A percentile compares a stretch with the other conserved stretches of the same genome.
Conservation (phyloP, 1,284 basidiomycete species). For the Cerioporus squamosus region DNA sequence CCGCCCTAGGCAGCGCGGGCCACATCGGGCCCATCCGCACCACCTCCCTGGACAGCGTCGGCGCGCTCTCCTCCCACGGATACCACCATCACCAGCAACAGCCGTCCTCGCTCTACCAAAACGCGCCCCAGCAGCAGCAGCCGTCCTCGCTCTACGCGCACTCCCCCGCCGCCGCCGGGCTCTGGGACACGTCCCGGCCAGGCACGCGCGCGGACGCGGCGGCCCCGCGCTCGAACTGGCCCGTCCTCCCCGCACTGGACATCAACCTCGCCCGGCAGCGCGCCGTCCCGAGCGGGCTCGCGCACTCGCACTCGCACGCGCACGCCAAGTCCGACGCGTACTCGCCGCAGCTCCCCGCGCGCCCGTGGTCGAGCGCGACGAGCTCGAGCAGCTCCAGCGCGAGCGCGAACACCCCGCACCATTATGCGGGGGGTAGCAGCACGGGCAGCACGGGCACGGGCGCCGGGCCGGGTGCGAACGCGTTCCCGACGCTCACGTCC, state of each 20-base stretch:
- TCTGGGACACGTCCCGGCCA: conserved; percentile 27
- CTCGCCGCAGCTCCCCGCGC: conserved; percentile 29
- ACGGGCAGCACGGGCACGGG: neutral
- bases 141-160: neutral
- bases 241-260: conserved; percentile 36
- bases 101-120: conserved; percentile 16
- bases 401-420: conserved; percentile 19
- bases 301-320: neutral
- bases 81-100: neutral
- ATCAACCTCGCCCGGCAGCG: conserved; percentile 30
- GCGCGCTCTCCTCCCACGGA: conserved; percentile 12
- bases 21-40: conserved; percentile 24
- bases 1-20: conserved; percentile 10
- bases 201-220: conserved; percentile 14
- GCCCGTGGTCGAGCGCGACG: conserved; percentile 36
- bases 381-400: conserved; percentile 33
- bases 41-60: conserved; percentile 22
- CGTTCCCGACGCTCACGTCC: conserved; percentile 41
- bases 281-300: conserved; percentile 11
- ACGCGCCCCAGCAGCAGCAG: conserved; percentile 2
- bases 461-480: conserved; percentile 16
- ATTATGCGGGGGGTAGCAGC: neutral
- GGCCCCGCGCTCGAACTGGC: conserved; percentile 29
- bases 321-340: conserved; percentile 27
- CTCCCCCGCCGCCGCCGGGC: conserved; percentile 8